A percentile compares a stretch with the other conserved stretches of the same genome.
phyloP scores from a whole-genome alignment of 208 protist genomes.

The Trichomonas vaginalis region DNA sequence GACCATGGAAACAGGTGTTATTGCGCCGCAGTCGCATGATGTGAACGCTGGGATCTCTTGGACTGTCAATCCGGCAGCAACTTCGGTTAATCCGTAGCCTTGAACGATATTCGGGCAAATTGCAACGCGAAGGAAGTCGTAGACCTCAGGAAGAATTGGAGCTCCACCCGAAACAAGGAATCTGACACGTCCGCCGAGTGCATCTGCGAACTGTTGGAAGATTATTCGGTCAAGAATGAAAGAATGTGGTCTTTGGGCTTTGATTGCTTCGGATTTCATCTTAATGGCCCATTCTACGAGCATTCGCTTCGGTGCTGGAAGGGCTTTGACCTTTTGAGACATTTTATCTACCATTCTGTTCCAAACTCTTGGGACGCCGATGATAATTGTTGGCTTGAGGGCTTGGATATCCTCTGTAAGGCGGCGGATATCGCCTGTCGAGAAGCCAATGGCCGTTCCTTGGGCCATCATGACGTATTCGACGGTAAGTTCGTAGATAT shows the following conservation, averaged over 20 bases:
- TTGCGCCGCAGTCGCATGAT: background rate
- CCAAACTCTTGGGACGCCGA: slow-evolving; percentile 50
- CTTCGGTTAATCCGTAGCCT: slow-evolving; percentile 19
- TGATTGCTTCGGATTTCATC: background rate
- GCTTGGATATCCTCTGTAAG: slow-evolving; percentile 46
- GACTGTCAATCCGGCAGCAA: background rate
- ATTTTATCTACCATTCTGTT: slow-evolving; percentile 38
- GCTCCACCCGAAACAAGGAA: slow-evolving; percentile 51
- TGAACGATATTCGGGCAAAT: slow-evolving; percentile 13
- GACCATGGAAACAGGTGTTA: background rate
- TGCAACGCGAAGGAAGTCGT: slow-evolving; percentile 46
- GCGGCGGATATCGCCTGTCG: slow-evolving; percentile 36
- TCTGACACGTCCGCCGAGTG: slow-evolving; percentile 39
- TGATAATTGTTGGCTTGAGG: slow-evolving; percentile 51
- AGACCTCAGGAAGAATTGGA: slow-evolving; percentile 47
- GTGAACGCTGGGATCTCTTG: background rate
- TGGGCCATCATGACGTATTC: background rate
- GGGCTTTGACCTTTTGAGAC: background rate
- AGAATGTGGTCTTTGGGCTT: background rate
- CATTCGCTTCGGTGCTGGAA: background rate
- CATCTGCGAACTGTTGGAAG: background rate
- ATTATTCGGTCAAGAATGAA: background rate
- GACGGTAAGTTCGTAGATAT: slow-evolving; percentile 51
- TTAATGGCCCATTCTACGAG: background rate
- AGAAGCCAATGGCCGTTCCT: slow-evolving; percentile 47